phyloP scores from a whole-genome alignment of 306 rosid genomes.

The Datisca glomerata region DNA sequence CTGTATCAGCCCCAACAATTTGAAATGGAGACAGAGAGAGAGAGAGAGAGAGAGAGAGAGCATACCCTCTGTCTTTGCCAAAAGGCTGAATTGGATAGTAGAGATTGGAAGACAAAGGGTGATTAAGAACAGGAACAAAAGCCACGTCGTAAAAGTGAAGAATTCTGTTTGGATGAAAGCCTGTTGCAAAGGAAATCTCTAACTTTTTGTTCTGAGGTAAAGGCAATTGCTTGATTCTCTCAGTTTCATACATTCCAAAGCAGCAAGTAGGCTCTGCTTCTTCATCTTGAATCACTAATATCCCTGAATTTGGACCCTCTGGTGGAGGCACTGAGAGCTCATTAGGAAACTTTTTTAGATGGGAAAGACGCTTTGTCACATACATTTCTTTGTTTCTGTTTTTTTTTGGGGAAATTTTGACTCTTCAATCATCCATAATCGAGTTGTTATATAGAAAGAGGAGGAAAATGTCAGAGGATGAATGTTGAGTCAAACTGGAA shows the following conservation, averaged over 20 bases:
- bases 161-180: slow-evolving; percentile 1
- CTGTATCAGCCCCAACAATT: not conserved
- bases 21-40: not conserved
- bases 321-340: slow-evolving; percentile 29
- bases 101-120: slow-evolving; percentile 43
- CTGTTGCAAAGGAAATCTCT: slow-evolving; percentile 40
- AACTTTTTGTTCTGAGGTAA: slow-evolving; percentile 53
- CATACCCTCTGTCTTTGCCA: slow-evolving; percentile 62
- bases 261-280: slow-evolving; percentile 24
- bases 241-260: slow-evolving; percentile 27
- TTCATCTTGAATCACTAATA: slow-evolving; percentile 54
- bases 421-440: too few relatives aligned
- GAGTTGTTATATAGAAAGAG: too few relatives aligned
- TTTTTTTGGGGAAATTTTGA: too few relatives aligned
- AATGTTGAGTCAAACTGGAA: too few relatives aligned
- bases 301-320: slow-evolving; percentile 57
- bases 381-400: too few relatives aligned
- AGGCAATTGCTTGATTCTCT: slow-evolving; percentile 34
- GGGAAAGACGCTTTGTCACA: slow-evolving; percentile 56
- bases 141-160: slow-evolving; percentile 22
- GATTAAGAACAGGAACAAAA: slow-evolving; percentile 65
- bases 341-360: slow-evolving; percentile 19
- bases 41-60: not conserved
- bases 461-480: too few relatives aligned
- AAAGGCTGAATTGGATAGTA: slow-evolving; percentile 43